Conservation (phyloP, 768 basidiomycete genomes). For the Boletales sp. region DNA sequence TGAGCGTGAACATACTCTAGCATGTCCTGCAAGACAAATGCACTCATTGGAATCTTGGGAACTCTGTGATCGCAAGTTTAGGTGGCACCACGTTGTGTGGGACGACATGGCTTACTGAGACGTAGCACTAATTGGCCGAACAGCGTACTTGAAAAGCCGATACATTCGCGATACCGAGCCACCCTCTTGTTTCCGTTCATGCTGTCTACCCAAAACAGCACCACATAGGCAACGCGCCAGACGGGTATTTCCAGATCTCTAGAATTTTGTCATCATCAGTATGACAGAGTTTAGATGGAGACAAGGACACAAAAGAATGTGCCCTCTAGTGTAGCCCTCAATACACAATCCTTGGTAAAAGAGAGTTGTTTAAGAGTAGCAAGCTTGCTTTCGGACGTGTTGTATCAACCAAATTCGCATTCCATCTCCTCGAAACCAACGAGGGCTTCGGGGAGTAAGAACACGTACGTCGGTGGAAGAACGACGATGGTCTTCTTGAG, state of each 20-base stretch:
- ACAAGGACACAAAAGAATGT: conserved; percentile 44
- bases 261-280: conserved; percentile 10
- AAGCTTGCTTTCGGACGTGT: conserved; percentile 74
- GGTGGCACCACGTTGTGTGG: background rate
- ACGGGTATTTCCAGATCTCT: conserved; percentile 64
- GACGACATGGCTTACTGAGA: conserved; percentile 50
- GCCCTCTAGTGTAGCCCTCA: conserved; percentile 87
- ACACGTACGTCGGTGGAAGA: conserved; percentile 50
- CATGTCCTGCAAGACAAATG: conserved; percentile 92
- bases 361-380: conserved; percentile 85
- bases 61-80: conserved; percentile 23
- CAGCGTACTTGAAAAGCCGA: conserved; percentile 80
- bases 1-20: conserved; percentile 88
- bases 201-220: conserved; percentile 72
- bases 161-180: conserved; percentile 43
- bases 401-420: conserved; percentile 81
- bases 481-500: conserved; percentile 92
- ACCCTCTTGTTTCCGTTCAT: conserved; percentile 40
- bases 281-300: conserved; percentile 14
- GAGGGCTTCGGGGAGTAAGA: conserved; percentile 47
- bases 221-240: conserved; percentile 78
- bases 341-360: conserved; percentile 58
- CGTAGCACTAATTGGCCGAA: conserved; percentile 62
- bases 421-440: conserved; percentile 43
- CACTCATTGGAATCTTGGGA: conserved; percentile 60